These are phyloP conservation scores for Cryphonectria carpinicola DNA, from an alignment of 2,329 filamentous ascomycete species.

Conservation along the genomic window DNA sequence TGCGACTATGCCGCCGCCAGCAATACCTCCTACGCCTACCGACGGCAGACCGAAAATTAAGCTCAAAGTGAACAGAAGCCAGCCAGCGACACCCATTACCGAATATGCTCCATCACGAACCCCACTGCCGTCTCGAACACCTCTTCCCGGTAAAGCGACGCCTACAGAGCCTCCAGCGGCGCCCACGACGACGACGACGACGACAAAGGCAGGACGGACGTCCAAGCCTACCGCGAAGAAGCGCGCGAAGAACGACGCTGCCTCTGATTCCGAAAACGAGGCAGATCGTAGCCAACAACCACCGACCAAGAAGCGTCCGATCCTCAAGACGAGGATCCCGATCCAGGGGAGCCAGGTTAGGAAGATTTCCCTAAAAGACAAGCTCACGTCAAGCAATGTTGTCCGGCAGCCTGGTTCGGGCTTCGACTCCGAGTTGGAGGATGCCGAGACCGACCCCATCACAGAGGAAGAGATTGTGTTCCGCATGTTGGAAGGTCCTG, in stretches of 20 bases:
- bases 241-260: constrained; percentile 59
- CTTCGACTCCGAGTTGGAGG: constrained; percentile 95
- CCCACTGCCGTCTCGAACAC: constrained; percentile 32
- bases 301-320: constrained; percentile 36
- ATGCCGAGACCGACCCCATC: constrained; percentile 82
- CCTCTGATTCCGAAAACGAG: constrained; percentile 49
- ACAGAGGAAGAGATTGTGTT: constrained; percentile 90
- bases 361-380: constrained; percentile 51
- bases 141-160: constrained; percentile 39
- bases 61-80: constrained; percentile 32
- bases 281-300: constrained; percentile 1
- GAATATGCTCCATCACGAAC: constrained; percentile 26
- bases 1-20: constrained; percentile 26
- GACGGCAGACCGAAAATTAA: constrained; percentile 34
- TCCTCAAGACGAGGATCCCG: constrained; percentile 41
- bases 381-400: constrained; percentile 26
- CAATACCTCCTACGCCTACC: constrained; percentile 28
- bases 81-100: constrained; percentile 36
- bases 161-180: constrained; percentile 33
- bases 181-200: constrained; percentile 41
- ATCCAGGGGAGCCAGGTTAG: constrained; percentile 34
- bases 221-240: constrained; percentile 67
- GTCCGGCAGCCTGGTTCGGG: constrained; percentile 79
- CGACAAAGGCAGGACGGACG: constrained; percentile 64
- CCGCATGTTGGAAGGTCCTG: constrained; percentile 83